Base-by-base conservation (phyloP, 2,329 filamentous ascomycete species). In the Penicillium digitatum region DNA sequence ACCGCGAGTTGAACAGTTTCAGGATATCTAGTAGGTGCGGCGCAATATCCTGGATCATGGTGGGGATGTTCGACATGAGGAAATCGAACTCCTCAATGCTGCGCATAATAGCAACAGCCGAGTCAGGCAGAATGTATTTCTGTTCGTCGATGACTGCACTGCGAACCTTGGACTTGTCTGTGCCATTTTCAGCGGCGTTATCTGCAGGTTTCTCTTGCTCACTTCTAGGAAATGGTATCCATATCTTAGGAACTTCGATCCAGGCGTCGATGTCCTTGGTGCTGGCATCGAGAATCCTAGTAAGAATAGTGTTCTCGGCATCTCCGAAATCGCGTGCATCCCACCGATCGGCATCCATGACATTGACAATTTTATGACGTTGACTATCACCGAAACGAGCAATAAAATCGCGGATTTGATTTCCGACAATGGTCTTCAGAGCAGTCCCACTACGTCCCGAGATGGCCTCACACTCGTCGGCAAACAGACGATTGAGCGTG, bases 1-100 rank as follows among this genome's bases (percentile, higher is more conserved):
- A 92, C 20, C 94, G 87, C 2, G 91, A 96, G 72, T 99, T 96
- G 80, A 97, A 99, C 4, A 95, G 81, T 62, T 94, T 89, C 14
- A 97, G 81, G 68, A 95, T 95, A 22, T 94, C 87, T 39, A 96
- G 79, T 11, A 99, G 82, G 0, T 86, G 87, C 3, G 83, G 79
- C 0, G 90, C 88, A 50, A 96, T 87, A 55, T 96, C 91, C 2
- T 86, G 80, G 1, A 90, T 89, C 84, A 96, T 92, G 57, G 88
- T 93, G 1, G 94, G 93, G 54, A 97, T 93, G 31, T 87, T 87
- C 5, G 89, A 82, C 54, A 93, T 87, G 4, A 99, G 82, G 58
- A 89, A 88, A 60, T 96, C 80, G 72, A 95, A 95, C 16, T 86
- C 83, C 56, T 90, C 87, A 60, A 96, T 87, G 48, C 89, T 90